A percentile compares a stretch with the other conserved stretches of the same genome.
These are phyloP conservation scores for Lodderomyces margitis DNA, from an alignment of 1,139 yeast genomes.

Conservation along the genomic window DNA sequence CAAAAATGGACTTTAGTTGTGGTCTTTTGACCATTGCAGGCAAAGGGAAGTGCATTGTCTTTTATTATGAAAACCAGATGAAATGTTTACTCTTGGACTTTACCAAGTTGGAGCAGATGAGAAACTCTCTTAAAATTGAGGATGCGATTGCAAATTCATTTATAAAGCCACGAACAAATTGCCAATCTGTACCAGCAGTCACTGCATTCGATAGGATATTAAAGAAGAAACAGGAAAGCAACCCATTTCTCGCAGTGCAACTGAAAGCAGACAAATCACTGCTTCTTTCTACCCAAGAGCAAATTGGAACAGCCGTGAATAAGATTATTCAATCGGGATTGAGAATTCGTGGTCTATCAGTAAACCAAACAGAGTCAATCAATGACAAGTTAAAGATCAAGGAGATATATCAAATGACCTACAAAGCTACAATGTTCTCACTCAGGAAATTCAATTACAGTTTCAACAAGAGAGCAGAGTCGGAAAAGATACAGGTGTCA, in stretches of 20 bases:
- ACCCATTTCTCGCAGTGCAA: conserved; percentile 16
- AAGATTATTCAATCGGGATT: conserved; percentile 42
- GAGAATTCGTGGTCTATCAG: conserved; percentile 40
- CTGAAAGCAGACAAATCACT: conserved; percentile 14
- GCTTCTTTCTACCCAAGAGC: conserved; percentile 29
- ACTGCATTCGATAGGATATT: conserved; percentile 38
- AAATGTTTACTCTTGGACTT: conserved; percentile 1
- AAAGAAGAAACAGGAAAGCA: conserved; percentile 22
- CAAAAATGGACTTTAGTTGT: conserved; percentile 9
- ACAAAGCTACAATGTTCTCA: conserved; percentile 39
- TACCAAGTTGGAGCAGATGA: neutral
- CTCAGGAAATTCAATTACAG: conserved; percentile 33
- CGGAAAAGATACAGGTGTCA: conserved; percentile 18
- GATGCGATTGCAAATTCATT: conserved; percentile 4
- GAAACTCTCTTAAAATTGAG: neutral
- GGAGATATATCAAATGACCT: conserved; percentile 46
- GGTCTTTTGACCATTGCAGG: conserved; percentile 19
- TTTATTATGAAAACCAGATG: conserved; percentile 1
- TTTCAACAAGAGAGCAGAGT: conserved; percentile 18
- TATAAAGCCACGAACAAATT: conserved; percentile 6
- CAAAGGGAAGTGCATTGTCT: neutral
- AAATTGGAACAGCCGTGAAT: conserved; percentile 33
- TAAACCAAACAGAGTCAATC: conserved; percentile 20
- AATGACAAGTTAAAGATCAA: conserved; percentile 38
- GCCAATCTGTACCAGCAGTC: conserved; percentile 11